Conservation (phyloP, 1,284 basidiomycete species). For the Athelia psychrophila region DNA sequence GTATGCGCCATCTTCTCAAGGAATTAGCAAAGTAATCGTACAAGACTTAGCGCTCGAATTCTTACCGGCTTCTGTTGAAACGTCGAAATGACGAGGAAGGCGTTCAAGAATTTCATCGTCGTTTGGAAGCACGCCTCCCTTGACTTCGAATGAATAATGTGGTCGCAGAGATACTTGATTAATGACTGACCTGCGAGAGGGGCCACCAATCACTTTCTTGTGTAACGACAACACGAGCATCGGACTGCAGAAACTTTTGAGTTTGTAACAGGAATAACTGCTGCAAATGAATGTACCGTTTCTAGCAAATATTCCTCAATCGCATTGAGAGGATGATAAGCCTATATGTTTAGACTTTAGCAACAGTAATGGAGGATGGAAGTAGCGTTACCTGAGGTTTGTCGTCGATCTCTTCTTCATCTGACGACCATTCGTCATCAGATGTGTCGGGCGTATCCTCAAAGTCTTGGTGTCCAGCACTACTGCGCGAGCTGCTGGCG, state of each 20-base stretch:
- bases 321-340: background rate
- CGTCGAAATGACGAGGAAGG: too few relatives aligned
- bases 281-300: background rate
- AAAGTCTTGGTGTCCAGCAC: background rate
- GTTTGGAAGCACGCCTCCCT: too few relatives aligned
- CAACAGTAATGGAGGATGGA: background rate
- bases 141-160: too few relatives aligned
- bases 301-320: background rate
- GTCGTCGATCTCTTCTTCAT: background rate
- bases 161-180: background rate
- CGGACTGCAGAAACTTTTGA: background rate
- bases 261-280: background rate
- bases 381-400: background rate
- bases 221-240: background rate
- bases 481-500: background rate
- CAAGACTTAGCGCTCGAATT: too few relatives aligned
- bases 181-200: too few relatives aligned
- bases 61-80: too few relatives aligned
- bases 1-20: too few relatives aligned
- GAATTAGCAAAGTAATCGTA: too few relatives aligned
- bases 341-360: background rate
- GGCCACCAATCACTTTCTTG: slow-evolving; percentile 1
- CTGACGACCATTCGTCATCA: background rate
- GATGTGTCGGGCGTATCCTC: background rate
- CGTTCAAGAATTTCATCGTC: too few relatives aligned